Conservation (phyloP, 192 early-diverging fungal species). For the Funneliformis geosporum region DNA sequence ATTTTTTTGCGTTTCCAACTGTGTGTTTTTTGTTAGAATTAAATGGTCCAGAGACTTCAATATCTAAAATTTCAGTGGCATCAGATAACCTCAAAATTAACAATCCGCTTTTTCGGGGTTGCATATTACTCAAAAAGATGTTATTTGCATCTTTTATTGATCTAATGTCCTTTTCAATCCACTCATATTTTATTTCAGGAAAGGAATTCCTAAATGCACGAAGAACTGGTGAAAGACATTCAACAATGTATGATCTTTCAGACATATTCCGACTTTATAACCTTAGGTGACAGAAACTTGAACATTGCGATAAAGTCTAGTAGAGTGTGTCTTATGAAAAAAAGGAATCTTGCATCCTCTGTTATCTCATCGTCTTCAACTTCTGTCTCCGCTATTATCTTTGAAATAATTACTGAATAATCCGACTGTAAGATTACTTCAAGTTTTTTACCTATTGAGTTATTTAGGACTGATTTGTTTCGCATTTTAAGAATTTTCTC, state of each 20-base stretch:
- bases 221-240: constrained; percentile 22
- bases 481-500: constrained; percentile 8
- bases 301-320: constrained; percentile 21
- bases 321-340: constrained; percentile 25
- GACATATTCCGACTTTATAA: constrained; percentile 6
- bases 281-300: constrained; percentile 24
- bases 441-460: constrained; percentile 15
- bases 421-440: constrained; percentile 20
- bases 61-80: constrained; percentile 6
- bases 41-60: constrained; percentile 25
- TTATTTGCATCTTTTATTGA: constrained; percentile 24
- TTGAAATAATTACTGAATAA: constrained; percentile 22
- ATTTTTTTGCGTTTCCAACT: constrained; percentile 24
- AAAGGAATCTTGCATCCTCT: background rate
- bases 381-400: constrained; percentile 25
- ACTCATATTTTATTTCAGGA: constrained; percentile 21
- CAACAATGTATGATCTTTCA: constrained; percentile 20
- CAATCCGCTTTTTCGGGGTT: background rate
- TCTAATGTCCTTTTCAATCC: constrained; percentile 22
- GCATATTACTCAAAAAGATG: background rate
- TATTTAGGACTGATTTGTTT: constrained; percentile 18
- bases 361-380: constrained; percentile 16
- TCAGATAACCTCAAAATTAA: constrained; percentile 23
- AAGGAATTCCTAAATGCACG: constrained; percentile 6
- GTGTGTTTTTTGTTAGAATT: constrained; percentile 24